Conservation (phyloP, 2,329 filamentous ascomycete genomes). For the Sporothrix pseudoabietina region DNA sequence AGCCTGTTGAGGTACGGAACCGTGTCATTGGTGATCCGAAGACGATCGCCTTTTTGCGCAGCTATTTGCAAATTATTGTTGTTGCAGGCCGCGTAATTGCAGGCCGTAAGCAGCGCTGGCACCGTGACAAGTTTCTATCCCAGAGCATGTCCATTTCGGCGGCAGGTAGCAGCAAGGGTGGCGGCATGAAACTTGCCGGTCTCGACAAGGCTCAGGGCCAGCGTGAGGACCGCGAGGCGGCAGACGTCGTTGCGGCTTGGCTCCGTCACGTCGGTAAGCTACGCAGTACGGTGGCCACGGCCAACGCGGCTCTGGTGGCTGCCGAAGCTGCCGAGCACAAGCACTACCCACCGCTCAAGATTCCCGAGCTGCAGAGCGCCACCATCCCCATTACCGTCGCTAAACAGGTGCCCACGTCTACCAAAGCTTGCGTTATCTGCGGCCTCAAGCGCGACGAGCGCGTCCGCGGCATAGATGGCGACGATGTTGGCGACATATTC, state of each 20-base stretch:
- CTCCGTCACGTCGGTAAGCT: slow-evolving; percentile 73
- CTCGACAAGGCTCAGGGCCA: slow-evolving; percentile 80
- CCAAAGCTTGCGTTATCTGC: slow-evolving; percentile 79
- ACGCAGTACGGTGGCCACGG: slow-evolving; percentile 69
- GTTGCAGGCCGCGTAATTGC: slow-evolving; percentile 81
- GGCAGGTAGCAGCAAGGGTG: slow-evolving; percentile 67
- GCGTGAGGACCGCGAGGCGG: slow-evolving; percentile 81
- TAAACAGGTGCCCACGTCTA: slow-evolving; percentile 72
- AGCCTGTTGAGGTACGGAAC: slow-evolving; percentile 60
- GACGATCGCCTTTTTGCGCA: slow-evolving; percentile 64
- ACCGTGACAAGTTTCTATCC: slow-evolving; percentile 79
- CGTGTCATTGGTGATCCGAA: slow-evolving; percentile 64
- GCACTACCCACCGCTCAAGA: slow-evolving; percentile 45
- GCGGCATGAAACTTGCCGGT: slow-evolving; percentile 83
- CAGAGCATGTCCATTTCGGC: slow-evolving; percentile 85
- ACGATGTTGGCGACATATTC: slow-evolving; percentile 83
- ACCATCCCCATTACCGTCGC: slow-evolving; percentile 68
- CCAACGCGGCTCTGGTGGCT: slow-evolving; percentile 51
- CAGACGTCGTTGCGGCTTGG: slow-evolving; percentile 76
- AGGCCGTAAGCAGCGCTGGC: slow-evolving; percentile 85
- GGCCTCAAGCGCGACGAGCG: slow-evolving; percentile 87
- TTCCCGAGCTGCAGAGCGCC: slow-evolving; percentile 69
- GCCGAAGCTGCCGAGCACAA: slow-evolving; percentile 33
- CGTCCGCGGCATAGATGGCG: slow-evolving; percentile 68
- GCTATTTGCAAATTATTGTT: slow-evolving; percentile 63